phyloP scores from a whole-genome alignment of 1,284 basidiomycete species.

The Ustilago tritici region DNA sequence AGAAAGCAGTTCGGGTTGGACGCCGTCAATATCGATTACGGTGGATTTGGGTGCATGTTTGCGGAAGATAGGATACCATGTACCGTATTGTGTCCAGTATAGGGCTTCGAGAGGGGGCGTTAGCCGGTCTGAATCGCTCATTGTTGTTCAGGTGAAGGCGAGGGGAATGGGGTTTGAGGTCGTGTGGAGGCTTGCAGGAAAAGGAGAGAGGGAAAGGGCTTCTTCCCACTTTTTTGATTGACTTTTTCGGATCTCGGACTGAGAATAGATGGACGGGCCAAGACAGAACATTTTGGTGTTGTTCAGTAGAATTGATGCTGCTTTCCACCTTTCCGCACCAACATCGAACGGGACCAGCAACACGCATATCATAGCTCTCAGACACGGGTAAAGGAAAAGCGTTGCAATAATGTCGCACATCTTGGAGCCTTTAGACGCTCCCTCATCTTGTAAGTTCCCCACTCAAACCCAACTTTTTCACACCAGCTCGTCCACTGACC shows the following conservation, averaged over 20 bases:
- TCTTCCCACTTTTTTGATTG: not conserved
- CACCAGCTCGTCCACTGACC: not conserved
- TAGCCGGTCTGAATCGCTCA: constrained; percentile 49
- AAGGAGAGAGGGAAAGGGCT: not conserved
- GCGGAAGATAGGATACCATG: constrained; percentile 85
- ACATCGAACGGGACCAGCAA: not conserved
- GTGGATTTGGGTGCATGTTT: constrained; percentile 81
- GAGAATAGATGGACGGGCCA: constrained; percentile 4
- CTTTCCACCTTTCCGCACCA: not conserved
- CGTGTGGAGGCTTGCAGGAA: not conserved
- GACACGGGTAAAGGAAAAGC: not conserved
- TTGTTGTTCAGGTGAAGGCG: not conserved
- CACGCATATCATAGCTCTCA: not conserved
- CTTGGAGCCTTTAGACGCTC: constrained; percentile 84
- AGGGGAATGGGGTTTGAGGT: not conserved
- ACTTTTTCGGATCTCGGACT: constrained; percentile 12
- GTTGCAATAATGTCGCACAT: constrained; percentile 82
- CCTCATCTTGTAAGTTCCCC: constrained; percentile 86
- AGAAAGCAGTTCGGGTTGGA: constrained; percentile 77
- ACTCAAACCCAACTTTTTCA: too few species aligned
- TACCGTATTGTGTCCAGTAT: constrained; percentile 77
- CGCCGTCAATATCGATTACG: constrained; percentile 76
- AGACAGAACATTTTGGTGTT: constrained; percentile 3
- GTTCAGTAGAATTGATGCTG: not conserved
- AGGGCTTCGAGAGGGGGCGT: constrained; percentile 76